Evolutionary conservation across 495 filamentous ascomycete species (phyloP).

Genomic region (Penicillium roqueforti): DNA sequence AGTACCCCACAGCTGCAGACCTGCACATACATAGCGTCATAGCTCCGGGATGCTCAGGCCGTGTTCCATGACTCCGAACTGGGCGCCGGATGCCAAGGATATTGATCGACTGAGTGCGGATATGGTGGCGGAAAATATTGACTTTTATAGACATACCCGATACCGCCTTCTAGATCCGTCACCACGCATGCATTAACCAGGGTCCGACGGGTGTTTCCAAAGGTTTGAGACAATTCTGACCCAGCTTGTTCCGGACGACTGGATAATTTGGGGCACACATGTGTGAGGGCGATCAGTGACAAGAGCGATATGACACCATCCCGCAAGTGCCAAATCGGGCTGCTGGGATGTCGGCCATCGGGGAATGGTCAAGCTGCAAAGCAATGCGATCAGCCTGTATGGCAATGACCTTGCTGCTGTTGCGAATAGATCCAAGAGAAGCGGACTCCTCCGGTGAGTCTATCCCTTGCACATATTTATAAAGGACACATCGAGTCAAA

Average conservation of each 20-base stretch:
- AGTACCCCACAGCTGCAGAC: not conserved
- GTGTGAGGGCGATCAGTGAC: constrained; percentile 3
- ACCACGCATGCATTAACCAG: constrained; percentile 1
- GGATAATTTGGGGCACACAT: not conserved
- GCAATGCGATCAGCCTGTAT: not conserved
- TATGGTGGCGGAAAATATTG: no score
- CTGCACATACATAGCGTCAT: not conserved
- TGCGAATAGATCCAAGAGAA: not conserved
- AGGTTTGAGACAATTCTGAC: not conserved
- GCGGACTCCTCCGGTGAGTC: not conserved
- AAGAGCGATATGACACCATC: not conserved
- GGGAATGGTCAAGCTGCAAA: not conserved
- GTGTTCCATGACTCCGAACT: not conserved
- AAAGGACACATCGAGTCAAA: not conserved
- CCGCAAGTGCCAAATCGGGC: not conserved
- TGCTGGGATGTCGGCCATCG: not conserved
- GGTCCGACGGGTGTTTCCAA: not conserved
- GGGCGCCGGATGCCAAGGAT: no score
- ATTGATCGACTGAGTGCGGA: no score
- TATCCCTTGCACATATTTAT: not conserved
- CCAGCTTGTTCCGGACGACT: not conserved
- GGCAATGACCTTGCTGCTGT: not conserved
- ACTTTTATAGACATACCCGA: no score
- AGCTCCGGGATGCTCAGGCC: not conserved
- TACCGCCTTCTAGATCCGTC: no score